Conservation (phyloP, 225 moss, liverwort and hornwort genomes). For the Pleurozium schreberi region DNA sequence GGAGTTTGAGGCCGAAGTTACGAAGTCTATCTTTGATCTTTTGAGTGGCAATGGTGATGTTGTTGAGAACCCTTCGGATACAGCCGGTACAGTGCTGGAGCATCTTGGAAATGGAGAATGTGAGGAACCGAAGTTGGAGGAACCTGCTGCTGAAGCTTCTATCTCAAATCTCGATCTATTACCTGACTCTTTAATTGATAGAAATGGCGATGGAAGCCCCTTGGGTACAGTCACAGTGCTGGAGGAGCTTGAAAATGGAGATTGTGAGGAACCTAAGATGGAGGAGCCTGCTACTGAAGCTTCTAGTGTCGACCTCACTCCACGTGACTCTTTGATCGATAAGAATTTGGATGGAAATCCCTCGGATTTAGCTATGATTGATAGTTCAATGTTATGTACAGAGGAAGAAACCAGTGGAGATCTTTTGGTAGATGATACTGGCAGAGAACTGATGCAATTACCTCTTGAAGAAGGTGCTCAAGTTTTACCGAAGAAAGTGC, state of each 20-base stretch:
- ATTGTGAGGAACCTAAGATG: neutral
- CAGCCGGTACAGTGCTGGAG: neutral
- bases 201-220: neutral
- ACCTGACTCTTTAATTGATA: neutral
- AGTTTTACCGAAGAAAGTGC: neutral
- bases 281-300: neutral
- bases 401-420: neutral
- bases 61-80: neutral
- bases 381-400: neutral
- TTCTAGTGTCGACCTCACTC: neutral
- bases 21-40: constrained; percentile 3
- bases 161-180: neutral
- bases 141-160: neutral
- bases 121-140: neutral
- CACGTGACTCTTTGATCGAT: neutral
- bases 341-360: neutral
- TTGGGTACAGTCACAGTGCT: neutral
- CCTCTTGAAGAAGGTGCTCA: neutral
- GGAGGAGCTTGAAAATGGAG: neutral
- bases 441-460: neutral
- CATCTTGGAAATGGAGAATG: neutral
- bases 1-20: constrained; percentile 8
- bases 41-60: neutral
- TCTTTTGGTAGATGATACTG: neutral
- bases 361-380: neutral